These are phyloP conservation scores for Murraya koenigii DNA, from an alignment of 345 rosid species.

Conservation along the genomic window DNA sequence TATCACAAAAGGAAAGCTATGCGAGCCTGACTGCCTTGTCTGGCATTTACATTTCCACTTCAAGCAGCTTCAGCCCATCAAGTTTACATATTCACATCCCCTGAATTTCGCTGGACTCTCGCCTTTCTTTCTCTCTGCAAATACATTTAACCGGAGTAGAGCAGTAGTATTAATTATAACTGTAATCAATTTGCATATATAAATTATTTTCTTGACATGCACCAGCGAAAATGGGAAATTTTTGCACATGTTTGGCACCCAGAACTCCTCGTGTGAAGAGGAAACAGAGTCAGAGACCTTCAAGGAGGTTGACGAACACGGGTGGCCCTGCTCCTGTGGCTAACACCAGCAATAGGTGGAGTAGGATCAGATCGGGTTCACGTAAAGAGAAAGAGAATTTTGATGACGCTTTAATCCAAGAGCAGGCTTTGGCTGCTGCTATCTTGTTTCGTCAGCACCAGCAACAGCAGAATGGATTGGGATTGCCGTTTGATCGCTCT, in stretches of 20 bases:
- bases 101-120: not conserved
- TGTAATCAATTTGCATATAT: not conserved
- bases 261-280: constrained; percentile 42
- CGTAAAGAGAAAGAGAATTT: constrained; percentile 57
- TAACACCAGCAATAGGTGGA: constrained; percentile 43
- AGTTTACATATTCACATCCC: not conserved
- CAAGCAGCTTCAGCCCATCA: too few relatives aligned
- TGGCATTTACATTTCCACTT: too few relatives aligned
- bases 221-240: constrained; percentile 49
- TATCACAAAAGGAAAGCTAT: too few relatives aligned
- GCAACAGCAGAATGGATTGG: constrained; percentile 43
- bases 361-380: constrained; percentile 61
- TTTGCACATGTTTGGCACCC: constrained; percentile 58
- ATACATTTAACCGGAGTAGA: not conserved
- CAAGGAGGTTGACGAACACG: constrained; percentile 35
- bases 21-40: too few relatives aligned
- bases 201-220: constrained; percentile 5
- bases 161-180: not conserved
- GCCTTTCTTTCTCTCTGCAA: not conserved
- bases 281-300: constrained; percentile 31
- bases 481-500: constrained; percentile 75
- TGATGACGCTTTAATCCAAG: constrained; percentile 58
- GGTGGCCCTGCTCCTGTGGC: constrained; percentile 13
- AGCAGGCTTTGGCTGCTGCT: constrained; percentile 82
- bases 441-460: constrained; percentile 61